Evolutionary conservation across 495 filamentous ascomycete genomes (phyloP).

Genomic region (Hypoxylon lienhwacheense): DNA sequence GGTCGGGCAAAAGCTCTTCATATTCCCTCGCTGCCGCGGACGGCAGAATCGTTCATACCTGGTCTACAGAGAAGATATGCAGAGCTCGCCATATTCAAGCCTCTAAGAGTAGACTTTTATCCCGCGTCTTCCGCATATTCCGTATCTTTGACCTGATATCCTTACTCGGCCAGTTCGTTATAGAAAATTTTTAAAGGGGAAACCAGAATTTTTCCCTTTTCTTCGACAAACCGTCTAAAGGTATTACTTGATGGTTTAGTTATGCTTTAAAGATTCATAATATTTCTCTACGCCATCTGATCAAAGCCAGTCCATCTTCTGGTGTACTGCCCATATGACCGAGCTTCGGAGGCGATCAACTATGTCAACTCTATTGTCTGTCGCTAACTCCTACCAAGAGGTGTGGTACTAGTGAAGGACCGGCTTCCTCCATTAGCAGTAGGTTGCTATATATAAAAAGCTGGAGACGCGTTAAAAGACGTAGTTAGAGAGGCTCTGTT

Average conservation of each 20-base stretch:
- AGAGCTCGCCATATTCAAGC: conserved; percentile 52
- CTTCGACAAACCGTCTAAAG: conserved; percentile 64
- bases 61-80: conserved; percentile 39
- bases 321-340: conserved; percentile 71
- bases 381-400: conserved; percentile 53
- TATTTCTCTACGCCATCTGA: conserved; percentile 64
- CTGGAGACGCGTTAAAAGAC: conserved; percentile 58
- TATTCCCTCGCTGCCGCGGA: conserved; percentile 28
- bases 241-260: conserved; percentile 64
- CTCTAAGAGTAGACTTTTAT: conserved; percentile 51
- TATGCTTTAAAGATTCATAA: conserved; percentile 63
- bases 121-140: too few relatives aligned
- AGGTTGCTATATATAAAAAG: conserved; percentile 60
- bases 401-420: conserved; percentile 49
- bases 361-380: conserved; percentile 68
- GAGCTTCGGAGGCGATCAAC: conserved; percentile 64
- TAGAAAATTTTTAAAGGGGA: conserved; percentile 58
- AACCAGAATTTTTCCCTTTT: conserved; percentile 69
- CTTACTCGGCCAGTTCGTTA: conserved; percentile 31
- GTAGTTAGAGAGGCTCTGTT: conserved; percentile 69
- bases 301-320: conserved; percentile 66
- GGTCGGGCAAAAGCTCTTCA: conserved; percentile 20
- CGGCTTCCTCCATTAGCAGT: conserved; percentile 53
- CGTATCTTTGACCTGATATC: conserved; percentile 59
- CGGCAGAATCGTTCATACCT: conserved; percentile 42